Evolutionary conservation across 2,329 filamentous ascomycete species (phyloP), one percentile per base, ranked within the genome.

Genomic region (Cladosporium oxysporum): DNA sequence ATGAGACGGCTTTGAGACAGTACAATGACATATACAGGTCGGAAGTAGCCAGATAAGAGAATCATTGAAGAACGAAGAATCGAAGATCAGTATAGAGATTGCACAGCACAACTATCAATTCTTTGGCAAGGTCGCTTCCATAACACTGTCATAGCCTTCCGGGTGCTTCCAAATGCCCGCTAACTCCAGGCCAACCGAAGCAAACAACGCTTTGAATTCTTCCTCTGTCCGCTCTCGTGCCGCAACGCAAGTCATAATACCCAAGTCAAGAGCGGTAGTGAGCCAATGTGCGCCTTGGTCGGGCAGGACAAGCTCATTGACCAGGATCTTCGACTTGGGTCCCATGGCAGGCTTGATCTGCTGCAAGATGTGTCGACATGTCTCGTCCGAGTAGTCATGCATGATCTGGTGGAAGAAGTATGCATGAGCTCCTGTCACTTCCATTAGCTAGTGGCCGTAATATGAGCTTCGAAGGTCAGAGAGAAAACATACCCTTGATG

Each of bases 341-440:
- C 11, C 12, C 57, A 59, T 59, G 33, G 60, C 66, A 16, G 66
- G 64, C 16, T 65, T 59, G 35, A 68, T 55, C 26, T 58, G 58
- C 37, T 37, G 58, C 21, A 69, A 35, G 18, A 69, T 69, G 23
- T 59, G 58, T 14, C 61, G 21, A 33, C 64, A 63, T 5, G 57
- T 58, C 23, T 57, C 53, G 64, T 69, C 66, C n/a, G 62, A 66
- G 63, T 64, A 69, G 35, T 69, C 65, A 33, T 69, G 67, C 44
- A 69, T 23, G 33, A 69, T 66, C 16, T 35, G 49, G 44, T 62
- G 62, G 26, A 69, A 55, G 53, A 66, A 68, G 49, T 69, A 69
- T 18, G 75, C 65, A 58, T 75, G 71, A 10, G 75, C 74, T 52
- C 69, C 70, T 21, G 35, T 29, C 14, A 3, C 5, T 5, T 2